Evolutionary conservation across 208 protist species (phyloP), one percentile per base, ranked within the genome.

Genomic region (Leishmania aethiopica): DNA sequence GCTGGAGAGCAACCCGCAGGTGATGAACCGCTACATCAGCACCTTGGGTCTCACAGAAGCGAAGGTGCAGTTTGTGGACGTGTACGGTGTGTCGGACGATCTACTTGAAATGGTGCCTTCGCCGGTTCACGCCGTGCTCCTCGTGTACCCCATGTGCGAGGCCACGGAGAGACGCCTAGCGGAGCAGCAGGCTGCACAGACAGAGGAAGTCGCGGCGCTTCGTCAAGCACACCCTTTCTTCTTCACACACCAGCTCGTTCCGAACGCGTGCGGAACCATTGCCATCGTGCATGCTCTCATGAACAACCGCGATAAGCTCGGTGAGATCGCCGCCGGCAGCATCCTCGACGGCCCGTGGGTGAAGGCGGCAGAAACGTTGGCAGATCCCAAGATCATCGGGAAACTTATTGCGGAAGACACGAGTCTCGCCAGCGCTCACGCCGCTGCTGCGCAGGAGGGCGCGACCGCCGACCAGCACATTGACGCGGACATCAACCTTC

Each of bases 211-310:
- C n/a, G 73, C 81, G 49, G 77, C 83, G 15, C 91, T 96, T 40
- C 81, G 85, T 35, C 67, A 83, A 60, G 83, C 75, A 15, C 81
- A 95, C 60, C 66, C 83, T 1, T 83, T 98, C 28, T 99, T 97
- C 81, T 99, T 95, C 80, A 93, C 89, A n/a, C 97, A 94, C 70
- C 98, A 99, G 90, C 91, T 87, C 57, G 88, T 99, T 70, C 81
- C 66, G 57, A 99, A 99, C 85, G 96, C 96, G 22, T 99, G 98
- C 84, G 98, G 98, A 67, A 99, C 98, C 6, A 95, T 99, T 55
- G 98, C 89, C 35, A 80, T 99, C 15, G 51, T 98, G 13, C 98
- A 99, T 85, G 90, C 96, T 4, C 70, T 99, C 15, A 74, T 94
- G 45, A 99, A 99, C 85, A 99, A 98, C 80, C n/a, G 79, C 22